Conservation (phyloP, 495 filamentous ascomycete species). For the Xylaria bambusicola region DNA sequence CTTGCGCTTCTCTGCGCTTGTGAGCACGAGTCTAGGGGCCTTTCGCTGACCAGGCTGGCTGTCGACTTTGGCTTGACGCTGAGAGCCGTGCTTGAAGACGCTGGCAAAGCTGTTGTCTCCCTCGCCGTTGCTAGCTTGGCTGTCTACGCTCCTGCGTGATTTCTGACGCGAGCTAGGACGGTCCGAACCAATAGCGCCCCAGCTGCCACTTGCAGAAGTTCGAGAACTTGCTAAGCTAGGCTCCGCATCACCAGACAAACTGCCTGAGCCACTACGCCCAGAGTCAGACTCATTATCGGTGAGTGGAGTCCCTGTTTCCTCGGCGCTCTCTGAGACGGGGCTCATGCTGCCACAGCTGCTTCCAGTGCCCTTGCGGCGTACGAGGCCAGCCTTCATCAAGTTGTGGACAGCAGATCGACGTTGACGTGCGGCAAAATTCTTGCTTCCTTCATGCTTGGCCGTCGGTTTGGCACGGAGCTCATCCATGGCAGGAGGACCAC, state of each 20-base stretch:
- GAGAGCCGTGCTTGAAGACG: slow-evolving; percentile 57
- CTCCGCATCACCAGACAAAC: slow-evolving; percentile 71
- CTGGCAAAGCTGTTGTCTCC: slow-evolving; percentile 58
- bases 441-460: slow-evolving; percentile 92
- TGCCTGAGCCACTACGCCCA: slow-evolving; percentile 75
- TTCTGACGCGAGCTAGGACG: slow-evolving; percentile 61
- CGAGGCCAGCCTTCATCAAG: slow-evolving; percentile 84
- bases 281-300: slow-evolving; percentile 82
- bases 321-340: slow-evolving; percentile 79
- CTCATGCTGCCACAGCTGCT: slow-evolving; percentile 77
- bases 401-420: slow-evolving; percentile 90
- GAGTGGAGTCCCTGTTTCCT: slow-evolving; percentile 64
- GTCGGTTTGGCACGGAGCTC: slow-evolving; percentile 90
- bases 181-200: slow-evolving; percentile 83
- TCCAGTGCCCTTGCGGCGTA: slow-evolving; percentile 70
- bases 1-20: slow-evolving; percentile 89
- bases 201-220: slow-evolving; percentile 66
- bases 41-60: slow-evolving; percentile 66
- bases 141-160: slow-evolving; percentile 63
- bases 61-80: slow-evolving; percentile 48
- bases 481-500: slow-evolving; percentile 88
- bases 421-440: slow-evolving; percentile 95
- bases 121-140: slow-evolving; percentile 57
- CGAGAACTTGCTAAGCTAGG: slow-evolving; percentile 76
- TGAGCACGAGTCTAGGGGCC: slow-evolving; percentile 83